These are phyloP conservation scores for Podaxis sp. DNA, from an alignment of 768 basidiomycete genomes.

Conservation along the genomic window DNA sequence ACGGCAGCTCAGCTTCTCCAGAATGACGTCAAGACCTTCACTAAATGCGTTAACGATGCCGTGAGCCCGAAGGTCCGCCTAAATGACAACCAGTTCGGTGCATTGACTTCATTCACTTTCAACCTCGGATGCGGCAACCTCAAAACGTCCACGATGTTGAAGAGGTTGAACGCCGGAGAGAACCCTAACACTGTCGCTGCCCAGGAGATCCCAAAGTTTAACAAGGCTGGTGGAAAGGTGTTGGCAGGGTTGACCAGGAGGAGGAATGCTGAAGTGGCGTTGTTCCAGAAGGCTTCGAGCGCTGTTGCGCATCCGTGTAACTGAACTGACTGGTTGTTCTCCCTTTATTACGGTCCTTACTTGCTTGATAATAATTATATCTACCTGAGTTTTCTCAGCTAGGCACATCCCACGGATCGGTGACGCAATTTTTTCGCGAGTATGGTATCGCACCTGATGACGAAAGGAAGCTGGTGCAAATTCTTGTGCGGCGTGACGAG, in stretches of 20 bases:
- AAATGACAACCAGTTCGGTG: constrained; percentile 37
- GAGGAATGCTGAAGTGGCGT: constrained; percentile 29
- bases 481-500: too few species aligned
- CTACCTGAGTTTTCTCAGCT: too few species aligned
- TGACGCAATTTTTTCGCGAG: too few species aligned
- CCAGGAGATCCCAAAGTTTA: constrained; percentile 34
- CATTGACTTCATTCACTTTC: constrained; percentile 30
- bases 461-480: too few species aligned
- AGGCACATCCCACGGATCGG: too few species aligned
- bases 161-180: constrained; percentile 33
- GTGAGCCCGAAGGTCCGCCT: constrained; percentile 27
- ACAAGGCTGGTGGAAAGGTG: constrained; percentile 28
- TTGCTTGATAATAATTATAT: too few species aligned
- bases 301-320: constrained; percentile 30
- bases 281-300: constrained; percentile 33
- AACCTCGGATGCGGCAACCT: constrained; percentile 32
- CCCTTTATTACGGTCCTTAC: background rate
- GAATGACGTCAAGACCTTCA: constrained; percentile 27
- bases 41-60: constrained; percentile 27
- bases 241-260: constrained; percentile 28
- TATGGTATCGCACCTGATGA: too few species aligned
- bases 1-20: constrained; percentile 26
- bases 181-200: constrained; percentile 34
- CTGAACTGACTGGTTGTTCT: constrained; percentile 2
- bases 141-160: constrained; percentile 28